Evolutionary conservation across 352 stramenopile genomes (phyloP), one percentile per base, ranked within the genome.

Genomic region (Aphanomyces cochlioides): DNA sequence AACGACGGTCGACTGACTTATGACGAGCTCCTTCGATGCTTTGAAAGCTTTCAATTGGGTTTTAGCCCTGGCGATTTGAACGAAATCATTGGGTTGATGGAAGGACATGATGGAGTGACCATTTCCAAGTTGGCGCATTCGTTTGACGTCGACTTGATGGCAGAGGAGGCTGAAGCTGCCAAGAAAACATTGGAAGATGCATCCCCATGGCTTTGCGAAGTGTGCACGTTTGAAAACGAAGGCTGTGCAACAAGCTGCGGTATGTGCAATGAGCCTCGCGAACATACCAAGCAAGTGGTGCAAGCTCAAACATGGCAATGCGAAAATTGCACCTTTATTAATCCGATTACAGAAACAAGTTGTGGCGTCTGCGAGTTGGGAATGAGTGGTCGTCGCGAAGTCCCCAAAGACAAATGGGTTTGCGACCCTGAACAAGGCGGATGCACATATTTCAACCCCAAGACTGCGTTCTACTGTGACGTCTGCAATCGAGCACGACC

Each of bases 401-500:
- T 96, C 10, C 85, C 88, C 7, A 83, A 84, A 13, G 87, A 83
- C 73, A 93, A 93, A 68, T 96, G 88, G 88, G 79, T 94, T 19
- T 96, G 88, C 57, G 86, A 85, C 1, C 80, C 83, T 3, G 87
- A 93, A 47, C 83, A 94, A 56, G 88, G 88, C 58, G 88, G 88
- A 59, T 96, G 87, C 74, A 96, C 88, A 45, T 94, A 92, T 65
- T 94, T 94, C 78, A 96, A 94, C 73, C 66, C 83, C 13, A 87
- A 84, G 68, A 69, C 75, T 12, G 88, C 82, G 58, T 96, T 94
- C 56, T 96, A 96, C 73, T 96, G 88, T 76, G 86, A 96, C n/a
- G 87, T 96, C 45, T 96, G 88, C 79, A 92, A 94, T 72, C 86
- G 87, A 41, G 86, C 88, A 4, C 86, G 88, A 0, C 85, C 88